Evolutionary conservation across 2,329 filamentous ascomycete genomes (phyloP), one percentile per base, ranked within the genome.

Genomic region (Apiospora malaysiana): DNA sequence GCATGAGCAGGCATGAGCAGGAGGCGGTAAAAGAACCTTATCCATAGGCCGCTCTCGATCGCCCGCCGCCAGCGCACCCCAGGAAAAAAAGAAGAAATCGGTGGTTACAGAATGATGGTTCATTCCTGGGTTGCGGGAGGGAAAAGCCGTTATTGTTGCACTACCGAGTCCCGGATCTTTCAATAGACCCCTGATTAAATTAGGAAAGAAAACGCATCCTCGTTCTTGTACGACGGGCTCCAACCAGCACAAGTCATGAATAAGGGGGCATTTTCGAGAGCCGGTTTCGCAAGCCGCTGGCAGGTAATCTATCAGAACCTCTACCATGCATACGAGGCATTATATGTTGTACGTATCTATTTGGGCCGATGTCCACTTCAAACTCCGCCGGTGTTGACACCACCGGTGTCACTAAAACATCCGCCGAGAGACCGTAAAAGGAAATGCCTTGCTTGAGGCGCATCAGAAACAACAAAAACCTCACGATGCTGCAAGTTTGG

Each of bases 381-480:
- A 63, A 63, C 32, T 40, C 27, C 56, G 56, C 56, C 16, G 56
- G 56, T 63, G 56, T 63, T 40, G 56, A 63, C 56, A 63, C 56
- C 56, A 40, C 56, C 56, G 56, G 56, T 9, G 27, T 40, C 32
- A 63, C 56, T 63, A 63, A 63, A 63, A 40, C 32, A 63, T 63
- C 56, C 56, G 56, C 56, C 21, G 56, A 63, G 40, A n/a, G 56
- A 32, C 56, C 56, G 56, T n/a, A 10, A 21, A 10, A 21, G 21
- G 56, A n/a, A 63, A 40, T 63, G 56, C 56, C 56, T 63, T 63
- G 56, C 18, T 63, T 40, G 56, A 63, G 56, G 56, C 56, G 56
- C 37, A 63, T 63, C 56, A 63, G 56, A 63, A 40, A 63, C 56
- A 63, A n/a, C 56, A 63, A 63, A 40, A 63, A 63, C 56, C 56